Conservation (phyloP, 345 rosid species). For the Salix brachista region DNA sequence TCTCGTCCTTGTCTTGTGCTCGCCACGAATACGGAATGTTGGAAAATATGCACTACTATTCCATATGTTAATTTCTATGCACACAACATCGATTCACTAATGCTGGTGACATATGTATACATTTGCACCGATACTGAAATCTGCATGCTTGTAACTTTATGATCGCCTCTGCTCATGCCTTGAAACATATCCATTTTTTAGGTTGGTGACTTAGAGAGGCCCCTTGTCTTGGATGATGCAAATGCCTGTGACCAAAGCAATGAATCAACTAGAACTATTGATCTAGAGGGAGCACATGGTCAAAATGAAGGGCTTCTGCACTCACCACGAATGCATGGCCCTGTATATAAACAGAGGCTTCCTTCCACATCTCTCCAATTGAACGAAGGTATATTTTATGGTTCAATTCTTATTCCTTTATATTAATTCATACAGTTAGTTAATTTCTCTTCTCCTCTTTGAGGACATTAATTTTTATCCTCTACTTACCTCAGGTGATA, state of each 20-base stretch:
- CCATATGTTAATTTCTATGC: neutral
- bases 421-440: slow-evolving; percentile 2
- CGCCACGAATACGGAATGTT: neutral
- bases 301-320: slow-evolving; percentile 58
- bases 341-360: slow-evolving; percentile 63
- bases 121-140: neutral
- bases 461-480: neutral
- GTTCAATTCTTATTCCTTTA: neutral
- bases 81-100: neutral
- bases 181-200: slow-evolving; percentile 17
- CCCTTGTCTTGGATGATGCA: slow-evolving; percentile 58
- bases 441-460: neutral
- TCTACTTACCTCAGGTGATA: slow-evolving; percentile 47
- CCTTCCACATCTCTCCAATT: slow-evolving; percentile 45
- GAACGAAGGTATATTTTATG: slow-evolving; percentile 33
- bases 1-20: neutral
- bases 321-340: slow-evolving; percentile 48
- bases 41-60: neutral
- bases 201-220: slow-evolving; percentile 68
- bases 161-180: slow-evolving; percentile 5
- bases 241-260: slow-evolving; percentile 42
- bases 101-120: neutral
- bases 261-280: slow-evolving; percentile 54
- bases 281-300: slow-evolving; percentile 61
- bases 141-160: neutral